Conservation (phyloP, 805 yeast genomes). For the Wickerhamia fluorescens region DNA sequence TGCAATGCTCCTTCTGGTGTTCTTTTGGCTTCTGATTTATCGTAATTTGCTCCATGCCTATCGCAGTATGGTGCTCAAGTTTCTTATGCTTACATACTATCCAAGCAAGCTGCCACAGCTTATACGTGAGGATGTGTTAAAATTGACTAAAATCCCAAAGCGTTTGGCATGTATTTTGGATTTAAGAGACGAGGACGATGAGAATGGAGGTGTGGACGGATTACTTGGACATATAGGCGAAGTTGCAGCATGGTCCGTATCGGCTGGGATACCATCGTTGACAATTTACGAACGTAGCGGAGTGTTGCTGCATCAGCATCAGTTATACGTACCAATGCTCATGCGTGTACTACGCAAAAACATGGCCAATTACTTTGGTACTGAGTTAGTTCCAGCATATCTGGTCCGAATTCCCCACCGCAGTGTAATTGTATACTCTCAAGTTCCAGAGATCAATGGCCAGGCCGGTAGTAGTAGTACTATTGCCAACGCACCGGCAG, state of each 20-base stretch:
- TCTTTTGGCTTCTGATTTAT: conserved; percentile 48
- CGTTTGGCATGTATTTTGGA: conserved; percentile 71
- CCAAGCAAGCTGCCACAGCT: conserved; percentile 72
- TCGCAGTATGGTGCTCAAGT: conserved; percentile 48
- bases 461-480: no score
- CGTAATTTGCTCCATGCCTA: conserved; percentile 46
- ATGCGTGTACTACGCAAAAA: conserved; percentile 50
- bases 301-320: conserved; percentile 39
- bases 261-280: conserved; percentile 72
- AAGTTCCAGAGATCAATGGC: conserved; percentile 20
- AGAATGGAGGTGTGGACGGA: conserved; percentile 85
- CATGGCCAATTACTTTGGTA: conserved; percentile 68
- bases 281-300: conserved; percentile 80
- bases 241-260: conserved; percentile 78
- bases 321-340: conserved; percentile 37
- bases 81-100: conserved; percentile 55
- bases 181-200: conserved; percentile 68
- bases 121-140: conserved; percentile 74
- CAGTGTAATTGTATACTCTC: conserved; percentile 41
- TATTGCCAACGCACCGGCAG: no score
- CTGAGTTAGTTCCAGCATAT: conserved; percentile 56
- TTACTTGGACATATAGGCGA: conserved; percentile 72
- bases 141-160: conserved; percentile 69
- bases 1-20: conserved; percentile 43
- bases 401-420: conserved; percentile 62